Evolutionary conservation across 805 yeast species (phyloP), one percentile per base, ranked within the genome.

Genomic region (Candida ficus): DNA sequence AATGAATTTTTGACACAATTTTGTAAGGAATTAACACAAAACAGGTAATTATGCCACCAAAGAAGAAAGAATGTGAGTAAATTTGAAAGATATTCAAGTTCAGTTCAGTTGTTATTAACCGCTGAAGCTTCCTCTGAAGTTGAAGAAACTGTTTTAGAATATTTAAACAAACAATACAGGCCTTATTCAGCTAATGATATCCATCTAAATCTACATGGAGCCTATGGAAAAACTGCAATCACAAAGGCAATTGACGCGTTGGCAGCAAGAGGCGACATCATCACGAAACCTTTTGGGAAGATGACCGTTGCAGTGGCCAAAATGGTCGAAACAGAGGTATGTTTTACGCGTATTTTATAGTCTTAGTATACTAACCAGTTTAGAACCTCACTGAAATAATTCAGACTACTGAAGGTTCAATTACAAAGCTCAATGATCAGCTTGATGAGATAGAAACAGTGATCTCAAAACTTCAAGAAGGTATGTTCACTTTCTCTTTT

Each of bases 101-200:
- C n/a, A n/a, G n/a, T n/a, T n/a, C n/a, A n/a, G n/a, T n/a, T n/a
- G n/a, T n/a, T n/a, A n/a, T n/a, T n/a, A n/a, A n/a, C n/a, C n/a
- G n/a, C n/a, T n/a, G n/a, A n/a, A n/a, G n/a, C n/a, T n/a, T n/a
- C n/a, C n/a, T n/a, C n/a, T n/a, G n/a, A n/a, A n/a, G n/a, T n/a
- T n/a, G 68, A 67, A 29, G 48, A 48, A 7, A 35, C 58, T 19
- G 61, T 71, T 20, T 49, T 57, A 30, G 48, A 59, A 4, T 75
- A 75, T 41, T 47, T 75, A 38, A 61, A 53, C 19, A 56, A 57
- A 3, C 75, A 72, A 45, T 70, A 68, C 45, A 57, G 75, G 18
- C 79, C 80, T 3, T 74, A 68, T 48, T 70, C 72, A 1, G 55
- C 66, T 8, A 64, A 67, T 35, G 80, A 75, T 50, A 61, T 75